Base-by-base conservation (phyloP, 371 early-diverging fungal species). In the Cokeromyces recurvatus region DNA sequence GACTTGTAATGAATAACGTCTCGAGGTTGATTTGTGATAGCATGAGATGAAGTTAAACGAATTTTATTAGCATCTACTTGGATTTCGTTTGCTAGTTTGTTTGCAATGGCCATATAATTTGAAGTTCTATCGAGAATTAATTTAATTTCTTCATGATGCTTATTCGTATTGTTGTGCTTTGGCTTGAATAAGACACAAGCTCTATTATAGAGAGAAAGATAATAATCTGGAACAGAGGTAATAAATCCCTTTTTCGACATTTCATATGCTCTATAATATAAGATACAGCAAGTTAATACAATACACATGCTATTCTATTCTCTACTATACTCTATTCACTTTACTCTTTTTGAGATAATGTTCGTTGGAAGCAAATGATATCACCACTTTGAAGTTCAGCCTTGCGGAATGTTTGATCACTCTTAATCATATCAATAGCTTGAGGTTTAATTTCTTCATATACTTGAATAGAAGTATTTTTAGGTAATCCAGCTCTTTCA, bases 371-470 rank as follows among this genome's bases (percentile, higher is more conserved):
- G 58, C 85, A 86, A 43, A 94, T 68, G 41, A 94, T 94, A 58
- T 94, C 93, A 16, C 95, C 94, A 44, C 77, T 80, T 43, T 85
- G 85, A 27, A 95, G 64, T 57, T 92, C 92, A 25, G 87, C 78
- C 20, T 66, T 58, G 15, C 46, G 57, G 65, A 91, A 88, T 1
- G 85, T 85, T 14, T 51, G 38, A 40, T 79, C 76, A 21, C 61
- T 45, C 58, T 83, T 82, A 54, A 89, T 54, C 3, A 54, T 55
- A 36, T 90, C 91, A 37, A 94, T 83, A 78, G 85, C 77, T 16
- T 70, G 74, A 3, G 91, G 91, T 66, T 87, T 91, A 48, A 91
- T 74, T 61, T 95, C 95, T 78, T 76, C 53, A 42, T 24, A 59
- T 5, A 59, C 34, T 36, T 53, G 46, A 46, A 58, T 48, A 2